Percentiles rank a stretch among this genome's conserved stretches.
These are phyloP conservation scores for Filobasidium wieringae DNA, from an alignment of 768 basidiomycete genomes.

Conservation along the genomic window DNA sequence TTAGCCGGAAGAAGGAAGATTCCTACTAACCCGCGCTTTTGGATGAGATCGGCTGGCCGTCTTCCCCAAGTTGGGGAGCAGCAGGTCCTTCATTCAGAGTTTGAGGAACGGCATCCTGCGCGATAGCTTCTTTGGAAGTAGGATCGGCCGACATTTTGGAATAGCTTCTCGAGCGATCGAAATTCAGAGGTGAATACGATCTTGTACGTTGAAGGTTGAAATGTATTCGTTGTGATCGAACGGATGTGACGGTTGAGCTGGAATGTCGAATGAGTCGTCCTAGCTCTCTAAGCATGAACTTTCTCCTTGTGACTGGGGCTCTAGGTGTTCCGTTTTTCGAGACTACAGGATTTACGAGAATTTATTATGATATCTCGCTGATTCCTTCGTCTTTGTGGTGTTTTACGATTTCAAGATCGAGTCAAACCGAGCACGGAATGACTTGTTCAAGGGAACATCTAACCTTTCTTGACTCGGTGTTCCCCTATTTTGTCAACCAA, in stretches of 20 bases:
- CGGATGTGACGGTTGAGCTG: too few species aligned
- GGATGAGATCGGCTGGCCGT: not conserved
- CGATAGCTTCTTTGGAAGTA: not conserved
- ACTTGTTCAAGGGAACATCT: too few species aligned
- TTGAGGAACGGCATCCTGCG: not conserved
- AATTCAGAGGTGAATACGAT: too few species aligned
- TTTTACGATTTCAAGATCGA: too few species aligned
- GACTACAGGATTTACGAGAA: not conserved
- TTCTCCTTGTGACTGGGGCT: not conserved
- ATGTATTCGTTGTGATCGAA: too few species aligned
- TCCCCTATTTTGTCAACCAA: too few species aligned
- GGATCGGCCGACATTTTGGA: not conserved
- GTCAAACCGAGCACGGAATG: too few species aligned
- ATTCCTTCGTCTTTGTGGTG: too few species aligned
- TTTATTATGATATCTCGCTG: too few species aligned
- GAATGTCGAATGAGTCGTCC: not conserved
- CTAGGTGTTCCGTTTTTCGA: not conserved
- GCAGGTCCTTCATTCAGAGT: constrained; percentile 5
- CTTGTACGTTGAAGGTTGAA: too few species aligned
- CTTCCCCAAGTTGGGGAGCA: not conserved
- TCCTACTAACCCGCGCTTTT: not conserved
- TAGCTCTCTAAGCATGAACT: constrained; percentile 1
- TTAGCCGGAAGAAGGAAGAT: not conserved
- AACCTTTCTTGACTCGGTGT: too few species aligned
- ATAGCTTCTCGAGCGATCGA: too few species aligned